phyloP scores from a whole-genome alignment of 257 asterid genomes.

The Ligustrum vulgare region DNA sequence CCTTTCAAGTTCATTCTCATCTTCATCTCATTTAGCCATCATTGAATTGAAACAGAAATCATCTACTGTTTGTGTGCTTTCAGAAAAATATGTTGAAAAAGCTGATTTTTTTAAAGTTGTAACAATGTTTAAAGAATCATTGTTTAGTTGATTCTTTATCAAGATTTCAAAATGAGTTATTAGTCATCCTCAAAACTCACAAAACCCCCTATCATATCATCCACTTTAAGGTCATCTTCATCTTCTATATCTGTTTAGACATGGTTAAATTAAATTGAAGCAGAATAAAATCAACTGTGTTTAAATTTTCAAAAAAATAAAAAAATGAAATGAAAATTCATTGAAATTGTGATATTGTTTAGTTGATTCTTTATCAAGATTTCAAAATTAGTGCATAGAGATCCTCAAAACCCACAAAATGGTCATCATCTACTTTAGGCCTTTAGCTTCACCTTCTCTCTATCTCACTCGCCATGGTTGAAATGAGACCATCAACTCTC shows the following conservation, averaged over 20 bases:
- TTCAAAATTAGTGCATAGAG: slow-evolving; percentile 45
- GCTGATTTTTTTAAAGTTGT: too few species aligned
- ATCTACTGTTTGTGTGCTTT: slow-evolving; percentile 69
- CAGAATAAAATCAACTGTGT: slow-evolving; percentile 73
- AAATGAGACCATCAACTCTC: slow-evolving; percentile 79
- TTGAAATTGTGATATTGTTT: neutral
- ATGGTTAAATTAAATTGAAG: slow-evolving; percentile 91
- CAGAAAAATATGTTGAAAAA: slow-evolving; percentile 5
- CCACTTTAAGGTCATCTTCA: slow-evolving; percentile 45
- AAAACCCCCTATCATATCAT: slow-evolving; percentile 56
- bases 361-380: neutral
- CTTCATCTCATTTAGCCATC: slow-evolving; percentile 85
- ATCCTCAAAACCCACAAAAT: slow-evolving; percentile 76
- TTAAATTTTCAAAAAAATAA: slow-evolving; percentile 56
- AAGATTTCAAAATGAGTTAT: slow-evolving; percentile 36
- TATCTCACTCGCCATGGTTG: slow-evolving; percentile 90
- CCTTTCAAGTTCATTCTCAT: slow-evolving; percentile 24
- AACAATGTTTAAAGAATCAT: too few species aligned
- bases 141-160: neutral
- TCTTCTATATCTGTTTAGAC: slow-evolving; percentile 78
- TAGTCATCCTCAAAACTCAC: slow-evolving; percentile 72
- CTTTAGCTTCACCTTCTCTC: slow-evolving; percentile 51
- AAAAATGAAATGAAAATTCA: too few species aligned
- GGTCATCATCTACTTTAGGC: neutral
- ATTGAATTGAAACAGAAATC: slow-evolving; percentile 85